These are phyloP conservation scores for Dactylonectria estremocensis DNA, from an alignment of 2,329 filamentous ascomycete species.

Conservation along the genomic window DNA sequence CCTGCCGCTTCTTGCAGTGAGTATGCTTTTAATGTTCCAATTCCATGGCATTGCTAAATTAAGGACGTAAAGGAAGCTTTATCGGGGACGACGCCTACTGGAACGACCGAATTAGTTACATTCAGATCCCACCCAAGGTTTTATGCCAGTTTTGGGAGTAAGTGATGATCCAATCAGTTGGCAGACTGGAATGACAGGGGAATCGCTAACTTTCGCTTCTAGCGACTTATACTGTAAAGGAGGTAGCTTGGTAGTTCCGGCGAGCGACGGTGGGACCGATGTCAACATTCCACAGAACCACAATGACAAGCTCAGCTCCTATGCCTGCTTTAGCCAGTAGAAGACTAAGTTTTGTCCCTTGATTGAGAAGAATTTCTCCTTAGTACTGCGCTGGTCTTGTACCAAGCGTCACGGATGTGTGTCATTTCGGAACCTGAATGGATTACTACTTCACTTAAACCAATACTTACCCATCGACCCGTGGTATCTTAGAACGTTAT, in stretches of 20 bases:
- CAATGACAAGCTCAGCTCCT: constrained; percentile 28
- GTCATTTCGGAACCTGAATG: too few relatives aligned
- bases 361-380: too few relatives aligned
- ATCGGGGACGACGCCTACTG: constrained; percentile 18
- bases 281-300: constrained; percentile 18
- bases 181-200: background rate
- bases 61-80: background rate
- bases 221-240: constrained; percentile 25
- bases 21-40: background rate
- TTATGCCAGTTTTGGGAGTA: constrained; percentile 29
- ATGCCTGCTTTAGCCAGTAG: constrained; percentile 2
- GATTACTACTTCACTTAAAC: too few relatives aligned
- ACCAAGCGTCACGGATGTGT: too few relatives aligned
- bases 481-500: too few relatives aligned
- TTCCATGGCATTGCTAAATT: background rate
- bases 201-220: background rate
- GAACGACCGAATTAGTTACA: constrained; percentile 26
- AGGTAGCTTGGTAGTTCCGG: constrained; percentile 12
- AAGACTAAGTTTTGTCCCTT: too few relatives aligned
- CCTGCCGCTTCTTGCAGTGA: constrained; percentile 20
- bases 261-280: background rate
- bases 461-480: too few relatives aligned
- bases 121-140: constrained; percentile 23
- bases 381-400: too few relatives aligned
- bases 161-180: background rate